phyloP scores from a whole-genome alignment of 768 basidiomycete genomes.

The Tulasnella sp. region DNA sequence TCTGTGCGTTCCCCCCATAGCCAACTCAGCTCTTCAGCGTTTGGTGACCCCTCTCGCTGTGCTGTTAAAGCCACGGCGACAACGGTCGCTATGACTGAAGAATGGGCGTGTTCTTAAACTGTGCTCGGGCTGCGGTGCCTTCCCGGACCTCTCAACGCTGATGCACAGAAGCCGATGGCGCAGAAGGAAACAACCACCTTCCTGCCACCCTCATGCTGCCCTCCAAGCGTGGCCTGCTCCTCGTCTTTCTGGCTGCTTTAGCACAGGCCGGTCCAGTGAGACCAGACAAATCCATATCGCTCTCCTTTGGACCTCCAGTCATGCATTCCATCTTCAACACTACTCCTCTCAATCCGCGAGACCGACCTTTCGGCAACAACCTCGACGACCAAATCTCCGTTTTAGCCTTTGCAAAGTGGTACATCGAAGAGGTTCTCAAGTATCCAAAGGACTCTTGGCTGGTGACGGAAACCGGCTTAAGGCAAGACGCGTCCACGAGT shows the following conservation, averaged over 20 bases:
- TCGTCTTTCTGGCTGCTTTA: background rate
- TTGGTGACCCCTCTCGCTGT: too few species aligned
- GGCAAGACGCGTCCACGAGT: slow-evolving; percentile 81
- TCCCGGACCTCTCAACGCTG: too few species aligned
- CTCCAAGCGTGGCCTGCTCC: background rate
- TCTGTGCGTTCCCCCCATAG: too few species aligned
- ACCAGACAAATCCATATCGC: slow-evolving; percentile 40
- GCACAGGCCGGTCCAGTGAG: background rate
- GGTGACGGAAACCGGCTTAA: slow-evolving; percentile 67
- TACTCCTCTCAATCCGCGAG: slow-evolving; percentile 39
- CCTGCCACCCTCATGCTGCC: background rate
- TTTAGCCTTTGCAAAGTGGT: slow-evolving; percentile 57
- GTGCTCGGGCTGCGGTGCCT: too few species aligned
- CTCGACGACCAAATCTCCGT: slow-evolving; percentile 43
- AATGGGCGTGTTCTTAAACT: too few species aligned
- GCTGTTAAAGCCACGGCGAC: too few species aligned
- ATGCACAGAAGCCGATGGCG: too few species aligned
- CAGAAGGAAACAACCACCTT: too few species aligned
- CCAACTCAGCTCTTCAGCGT: too few species aligned
- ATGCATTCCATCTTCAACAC: slow-evolving; percentile 54
- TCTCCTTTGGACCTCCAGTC: slow-evolving; percentile 81
- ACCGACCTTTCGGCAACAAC: slow-evolving; percentile 37
- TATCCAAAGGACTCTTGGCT: slow-evolving; percentile 40
- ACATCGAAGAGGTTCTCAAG: slow-evolving; percentile 52
- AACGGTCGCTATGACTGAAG: too few species aligned